Base-by-base conservation (phyloP, 345 rosid species). In the Moricandia moricandioides region DNA sequence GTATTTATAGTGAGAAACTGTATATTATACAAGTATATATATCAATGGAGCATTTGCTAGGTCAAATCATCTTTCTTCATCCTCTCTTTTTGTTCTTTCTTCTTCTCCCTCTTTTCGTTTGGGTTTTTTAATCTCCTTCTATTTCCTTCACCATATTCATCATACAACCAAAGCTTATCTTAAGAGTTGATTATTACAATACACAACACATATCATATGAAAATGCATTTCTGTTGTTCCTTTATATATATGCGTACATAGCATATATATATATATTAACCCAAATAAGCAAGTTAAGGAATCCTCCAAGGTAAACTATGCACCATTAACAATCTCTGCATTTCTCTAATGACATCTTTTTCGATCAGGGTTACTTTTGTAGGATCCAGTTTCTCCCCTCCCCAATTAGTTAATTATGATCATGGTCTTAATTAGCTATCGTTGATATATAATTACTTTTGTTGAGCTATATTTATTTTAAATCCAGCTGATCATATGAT, bases 241-340 rank as follows among this genome's bases (percentile, higher is more conserved):
- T 21, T 60, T 14, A 35, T 63, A 39, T 59, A 39, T 56, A 49
- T 60, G 18, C 18, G 51, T 45, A 58, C 8, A 58, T 40, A 66
- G n/a, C 30, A 21, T 21, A 21, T 43, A 43, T 24, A 62, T 29
- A 69, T 18, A 54, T 62, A 14, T 21, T n/a, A 56, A 24, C 52
- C 14, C 13, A 39, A 70, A 35, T 33, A 43, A 63, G 45, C 65
- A 45, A 63, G 58, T 62, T 30, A n/a, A 60, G 49, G 39, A 56
- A 69, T 55, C 58, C 39, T 64, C 65, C 52, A 70, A 77, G 75
- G 75, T 77, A 77, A 62, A 29, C 58, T 27, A 61, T 55, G 31
- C 60, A 24, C 13, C 27, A 52, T 17, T 52, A 17, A 39, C 37
- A 12, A 40, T 69, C 70, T 76, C 37, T 55, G 40, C 80, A 55